Evolutionary conservation across 352 stramenopile species (phyloP).

Genomic region (Phytophthora idaei): DNA sequence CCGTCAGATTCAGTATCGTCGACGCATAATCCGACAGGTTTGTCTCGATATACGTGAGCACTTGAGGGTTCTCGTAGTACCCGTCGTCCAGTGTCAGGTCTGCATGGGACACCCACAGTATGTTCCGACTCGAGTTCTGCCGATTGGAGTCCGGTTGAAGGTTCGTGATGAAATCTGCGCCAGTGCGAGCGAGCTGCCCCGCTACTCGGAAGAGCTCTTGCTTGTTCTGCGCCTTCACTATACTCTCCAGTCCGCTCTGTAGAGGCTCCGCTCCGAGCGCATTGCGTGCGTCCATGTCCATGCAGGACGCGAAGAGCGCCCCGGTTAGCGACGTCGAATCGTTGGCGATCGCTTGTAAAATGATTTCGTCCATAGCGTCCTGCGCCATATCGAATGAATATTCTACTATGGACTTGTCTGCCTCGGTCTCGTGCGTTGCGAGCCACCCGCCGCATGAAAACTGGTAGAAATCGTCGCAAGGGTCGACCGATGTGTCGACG

Average conservation of each 20-base stretch:
- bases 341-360: slow-evolving; percentile 58
- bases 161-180: slow-evolving; percentile 80
- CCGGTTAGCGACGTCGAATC: slow-evolving; percentile 67
- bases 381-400: slow-evolving; percentile 55
- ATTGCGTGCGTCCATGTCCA: slow-evolving; percentile 56
- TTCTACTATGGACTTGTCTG: slow-evolving; percentile 39
- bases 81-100: slow-evolving; percentile 84
- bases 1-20: slow-evolving; percentile 44
- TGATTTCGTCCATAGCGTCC: slow-evolving; percentile 57
- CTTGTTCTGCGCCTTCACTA: slow-evolving; percentile 35
- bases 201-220: slow-evolving; percentile 48
- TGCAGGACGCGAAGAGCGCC: slow-evolving; percentile 72
- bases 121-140: slow-evolving; percentile 69
- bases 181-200: slow-evolving; percentile 47
- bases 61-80: slow-evolving; percentile 87
- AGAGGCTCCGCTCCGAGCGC: slow-evolving; percentile 48
- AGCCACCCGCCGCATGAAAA: slow-evolving; percentile 70
- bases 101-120: slow-evolving; percentile 75
- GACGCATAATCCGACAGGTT: slow-evolving; percentile 44
- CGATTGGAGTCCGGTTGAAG: slow-evolving; percentile 38
- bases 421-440: slow-evolving; percentile 41
- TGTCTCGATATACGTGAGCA: slow-evolving; percentile 40
- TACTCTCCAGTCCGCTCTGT: slow-evolving; percentile 42
- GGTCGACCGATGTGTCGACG: slow-evolving; percentile 51
- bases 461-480: slow-evolving; percentile 79